phyloP scores from a whole-genome alignment of 768 basidiomycete species.

The Amanita thiersii region DNA sequence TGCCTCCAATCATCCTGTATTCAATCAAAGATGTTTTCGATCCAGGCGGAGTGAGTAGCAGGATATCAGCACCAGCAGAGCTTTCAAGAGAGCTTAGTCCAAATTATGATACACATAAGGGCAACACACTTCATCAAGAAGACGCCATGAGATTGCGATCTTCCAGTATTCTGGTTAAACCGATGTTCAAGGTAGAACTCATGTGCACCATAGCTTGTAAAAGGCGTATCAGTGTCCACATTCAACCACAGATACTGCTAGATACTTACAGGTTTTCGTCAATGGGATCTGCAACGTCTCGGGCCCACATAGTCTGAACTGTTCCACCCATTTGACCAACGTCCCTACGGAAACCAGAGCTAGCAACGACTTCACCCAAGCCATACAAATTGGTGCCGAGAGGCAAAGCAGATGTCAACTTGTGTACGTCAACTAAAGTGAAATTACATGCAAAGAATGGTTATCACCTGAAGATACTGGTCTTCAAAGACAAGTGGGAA shows the following conservation, averaged over 20 bases:
- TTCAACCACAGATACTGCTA: neutral
- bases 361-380: conserved; percentile 63
- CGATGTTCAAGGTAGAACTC: conserved; percentile 70
- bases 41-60: conserved; percentile 50
- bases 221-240: conserved; percentile 3
- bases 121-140: conserved; percentile 54
- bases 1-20: conserved; percentile 69
- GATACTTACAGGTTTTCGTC: conserved; percentile 55
- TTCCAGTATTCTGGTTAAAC: conserved; percentile 40
- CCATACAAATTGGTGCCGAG: conserved; percentile 69
- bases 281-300: conserved; percentile 53
- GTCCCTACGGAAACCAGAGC: conserved; percentile 60
- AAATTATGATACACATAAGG: no score
- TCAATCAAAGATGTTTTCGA: conserved; percentile 56
- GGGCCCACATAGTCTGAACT: conserved; percentile 61
- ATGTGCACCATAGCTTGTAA: conserved; percentile 59
- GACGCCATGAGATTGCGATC: conserved; percentile 64
- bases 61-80: conserved; percentile 62
- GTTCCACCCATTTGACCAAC: conserved; percentile 49
- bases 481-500: conserved; percentile 75
- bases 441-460: neutral
- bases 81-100: no score
- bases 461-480: conserved; percentile 60
- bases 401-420: conserved; percentile 63
- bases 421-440: neutral